phyloP scores from a whole-genome alignment of 176 grass and related monocot species.

The Hordeum vulgare region DNA sequence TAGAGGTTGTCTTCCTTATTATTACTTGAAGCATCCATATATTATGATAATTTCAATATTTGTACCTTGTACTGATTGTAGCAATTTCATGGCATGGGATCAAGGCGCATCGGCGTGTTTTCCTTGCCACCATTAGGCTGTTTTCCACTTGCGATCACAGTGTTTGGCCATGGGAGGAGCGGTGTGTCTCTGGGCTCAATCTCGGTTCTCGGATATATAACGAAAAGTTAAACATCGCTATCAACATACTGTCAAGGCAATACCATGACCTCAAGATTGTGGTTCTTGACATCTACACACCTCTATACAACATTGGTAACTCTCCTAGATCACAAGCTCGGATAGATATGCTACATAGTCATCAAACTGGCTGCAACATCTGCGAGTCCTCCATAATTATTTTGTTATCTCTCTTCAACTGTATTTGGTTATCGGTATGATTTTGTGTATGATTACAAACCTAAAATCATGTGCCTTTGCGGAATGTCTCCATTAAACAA shows the following conservation, averaged over 20 bases:
- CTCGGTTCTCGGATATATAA: constrained; percentile 55
- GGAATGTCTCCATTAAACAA: no score
- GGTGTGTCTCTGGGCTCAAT: constrained; percentile 52
- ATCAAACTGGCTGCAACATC: no score
- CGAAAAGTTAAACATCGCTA: constrained; percentile 39
- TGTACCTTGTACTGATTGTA: not conserved
- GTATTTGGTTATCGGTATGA: no score
- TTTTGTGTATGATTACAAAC: no score
- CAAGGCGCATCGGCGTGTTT: constrained; percentile 64
- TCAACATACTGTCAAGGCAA: constrained; percentile 23
- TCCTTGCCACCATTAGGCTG: constrained; percentile 76
- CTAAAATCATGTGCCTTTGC: no score
- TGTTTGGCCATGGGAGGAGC: constrained; percentile 49
- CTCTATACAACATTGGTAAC: constrained; percentile 38
- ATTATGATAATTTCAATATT: not conserved
- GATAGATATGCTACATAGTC: no score
- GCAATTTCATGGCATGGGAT: constrained; percentile 62
- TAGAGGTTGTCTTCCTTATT: no score
- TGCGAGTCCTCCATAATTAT: no score
- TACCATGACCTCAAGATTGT: constrained; percentile 63
- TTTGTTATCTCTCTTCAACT: no score
- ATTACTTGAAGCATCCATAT: no score
- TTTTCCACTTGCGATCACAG: constrained; percentile 53
- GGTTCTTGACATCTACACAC: constrained; percentile 82
- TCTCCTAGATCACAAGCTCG: constrained; percentile 43